Percentiles rank a stretch among this genome's conserved stretches.
These are phyloP conservation scores for Claviceps citrina DNA, from an alignment of 2,329 filamentous ascomycete species.

Conservation along the genomic window DNA sequence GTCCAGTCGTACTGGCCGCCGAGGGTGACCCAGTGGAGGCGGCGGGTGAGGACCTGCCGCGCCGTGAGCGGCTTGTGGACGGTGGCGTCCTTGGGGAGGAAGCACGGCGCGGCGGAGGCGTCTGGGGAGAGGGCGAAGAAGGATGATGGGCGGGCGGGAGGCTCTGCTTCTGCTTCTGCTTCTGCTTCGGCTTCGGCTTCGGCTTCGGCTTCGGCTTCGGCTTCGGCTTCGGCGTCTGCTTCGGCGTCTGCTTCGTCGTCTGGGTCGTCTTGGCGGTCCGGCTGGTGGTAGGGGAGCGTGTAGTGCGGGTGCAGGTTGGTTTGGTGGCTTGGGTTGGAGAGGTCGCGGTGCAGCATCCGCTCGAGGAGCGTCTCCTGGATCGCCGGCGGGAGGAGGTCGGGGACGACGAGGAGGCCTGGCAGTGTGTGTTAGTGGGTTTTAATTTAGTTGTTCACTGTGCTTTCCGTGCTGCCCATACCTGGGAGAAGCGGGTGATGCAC, in stretches of 20 bases:
- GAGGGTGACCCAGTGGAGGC: slow-evolving; percentile 84
- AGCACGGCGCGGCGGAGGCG: slow-evolving; percentile 38
- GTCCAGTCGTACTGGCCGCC: slow-evolving; percentile 98
- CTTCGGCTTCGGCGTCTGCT: too few species aligned
- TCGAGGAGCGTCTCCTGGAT: slow-evolving; percentile 58
- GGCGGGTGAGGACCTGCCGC: slow-evolving; percentile 57
- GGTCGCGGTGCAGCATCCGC: slow-evolving; percentile 60
- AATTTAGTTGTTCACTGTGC: not conserved
- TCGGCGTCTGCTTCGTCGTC: too few species aligned
- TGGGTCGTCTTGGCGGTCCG: too few species aligned
- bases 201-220: too few species aligned
- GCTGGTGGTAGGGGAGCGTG: slow-evolving; percentile 32
- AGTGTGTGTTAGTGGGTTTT: not conserved
- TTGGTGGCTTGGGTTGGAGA: slow-evolving; percentile 56
- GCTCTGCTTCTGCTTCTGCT: too few species aligned
- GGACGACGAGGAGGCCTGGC: slow-evolving; percentile 64
- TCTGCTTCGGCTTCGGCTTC: too few species aligned
- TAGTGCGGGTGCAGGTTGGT: slow-evolving; percentile 89
- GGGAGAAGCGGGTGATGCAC: slow-evolving; percentile 53
- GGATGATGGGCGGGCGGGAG: slow-evolving; percentile 23
- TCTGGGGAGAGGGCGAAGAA: slow-evolving; percentile 39
- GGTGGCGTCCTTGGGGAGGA: slow-evolving; percentile 51
- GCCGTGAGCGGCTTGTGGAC: slow-evolving; percentile 63
- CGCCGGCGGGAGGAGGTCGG: slow-evolving; percentile 52
- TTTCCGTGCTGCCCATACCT: too few species aligned